These are phyloP conservation scores for Colletotrichum sp. DNA, from an alignment of 2,329 filamentous ascomycete species.

Conservation along the genomic window DNA sequence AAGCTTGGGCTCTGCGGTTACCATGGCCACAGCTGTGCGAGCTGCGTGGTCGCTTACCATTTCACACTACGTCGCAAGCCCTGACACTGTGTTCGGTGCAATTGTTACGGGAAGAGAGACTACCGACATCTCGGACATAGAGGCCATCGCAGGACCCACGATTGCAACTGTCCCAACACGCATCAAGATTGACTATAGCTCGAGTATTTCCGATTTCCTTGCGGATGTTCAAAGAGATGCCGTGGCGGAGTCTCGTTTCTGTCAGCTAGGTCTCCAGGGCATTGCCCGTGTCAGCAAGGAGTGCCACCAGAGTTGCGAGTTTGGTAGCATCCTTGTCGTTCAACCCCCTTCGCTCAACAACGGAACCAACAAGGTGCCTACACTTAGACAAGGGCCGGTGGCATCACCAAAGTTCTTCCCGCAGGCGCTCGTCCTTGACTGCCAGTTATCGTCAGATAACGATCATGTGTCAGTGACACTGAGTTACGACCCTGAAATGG, in stretches of 20 bases:
- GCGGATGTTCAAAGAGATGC: constrained; percentile 19
- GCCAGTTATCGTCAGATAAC: not conserved
- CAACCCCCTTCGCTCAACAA: constrained; percentile 19
- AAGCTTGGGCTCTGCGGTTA: not conserved
- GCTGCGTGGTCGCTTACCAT: constrained; percentile 36
- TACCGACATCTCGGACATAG: constrained; percentile 27
- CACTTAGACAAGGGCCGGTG: not conserved
- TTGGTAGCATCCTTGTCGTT: constrained; percentile 33
- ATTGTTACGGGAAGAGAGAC: constrained; percentile 32
- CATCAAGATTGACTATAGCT: constrained; percentile 14
- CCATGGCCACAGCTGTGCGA: constrained; percentile 24
- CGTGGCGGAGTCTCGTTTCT: constrained; percentile 22
- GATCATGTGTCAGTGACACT: not conserved
- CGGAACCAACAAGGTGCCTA: not conserved
- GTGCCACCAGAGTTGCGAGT: constrained; percentile 22
- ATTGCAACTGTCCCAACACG: constrained; percentile 34
- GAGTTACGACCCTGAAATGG: not conserved
- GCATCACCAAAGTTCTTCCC: not conserved
- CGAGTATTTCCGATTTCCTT: constrained; percentile 9
- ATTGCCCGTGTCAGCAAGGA: constrained; percentile 22
- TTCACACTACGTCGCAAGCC: constrained; percentile 37
- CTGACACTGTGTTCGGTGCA: constrained; percentile 29
- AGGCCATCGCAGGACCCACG: constrained; percentile 30
- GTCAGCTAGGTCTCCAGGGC: constrained; percentile 25
- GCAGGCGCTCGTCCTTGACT: not conserved